phyloP scores from a whole-genome alignment of 1,284 basidiomycete species.

The Cryptococcus deneoformans region DNA sequence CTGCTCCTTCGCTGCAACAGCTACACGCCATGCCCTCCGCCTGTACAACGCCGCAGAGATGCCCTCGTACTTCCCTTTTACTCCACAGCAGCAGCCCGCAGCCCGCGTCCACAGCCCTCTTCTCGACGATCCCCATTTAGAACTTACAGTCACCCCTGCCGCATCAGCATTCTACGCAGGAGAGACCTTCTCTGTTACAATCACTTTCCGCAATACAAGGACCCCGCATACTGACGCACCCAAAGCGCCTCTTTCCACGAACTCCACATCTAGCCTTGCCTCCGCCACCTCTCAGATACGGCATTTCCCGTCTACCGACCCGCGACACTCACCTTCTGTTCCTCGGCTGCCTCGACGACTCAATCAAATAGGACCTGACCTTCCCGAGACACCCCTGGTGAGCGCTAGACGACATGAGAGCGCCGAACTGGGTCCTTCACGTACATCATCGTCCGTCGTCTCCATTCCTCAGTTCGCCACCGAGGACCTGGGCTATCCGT shows the following conservation, averaged over 20 bases:
- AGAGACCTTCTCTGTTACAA: conserved; percentile 77
- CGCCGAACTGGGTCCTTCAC: conserved; percentile 30
- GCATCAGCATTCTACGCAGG: conserved; percentile 92
- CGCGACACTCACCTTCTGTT: neutral
- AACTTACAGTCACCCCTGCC: conserved; percentile 60
- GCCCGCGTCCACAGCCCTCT: no score
- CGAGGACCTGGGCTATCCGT: conserved; percentile 13
- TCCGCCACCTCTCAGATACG: conserved; percentile 13
- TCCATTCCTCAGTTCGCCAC: conserved; percentile 6
- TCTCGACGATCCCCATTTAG: conserved; percentile 40
- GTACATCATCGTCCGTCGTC: conserved; percentile 5
- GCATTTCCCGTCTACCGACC: conserved; percentile 6
- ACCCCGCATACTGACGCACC: conserved; percentile 9
- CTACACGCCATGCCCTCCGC: no score
- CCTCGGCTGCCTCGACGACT: conserved; percentile 5
- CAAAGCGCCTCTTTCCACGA: conserved; percentile 6
- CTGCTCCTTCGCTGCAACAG: no score
- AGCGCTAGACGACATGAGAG: conserved; percentile 7
- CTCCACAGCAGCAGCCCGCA: neutral
- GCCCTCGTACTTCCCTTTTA: conserved; percentile 27
- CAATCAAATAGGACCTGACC: conserved; percentile 19
- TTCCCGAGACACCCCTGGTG: conserved; percentile 5
- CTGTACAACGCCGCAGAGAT: conserved; percentile 4
- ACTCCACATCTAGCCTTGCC: conserved; percentile 6
- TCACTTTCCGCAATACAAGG: conserved; percentile 82